phyloP scores from a whole-genome alignment of 1,284 basidiomycete genomes.

The Heterobasidion irregulare region DNA sequence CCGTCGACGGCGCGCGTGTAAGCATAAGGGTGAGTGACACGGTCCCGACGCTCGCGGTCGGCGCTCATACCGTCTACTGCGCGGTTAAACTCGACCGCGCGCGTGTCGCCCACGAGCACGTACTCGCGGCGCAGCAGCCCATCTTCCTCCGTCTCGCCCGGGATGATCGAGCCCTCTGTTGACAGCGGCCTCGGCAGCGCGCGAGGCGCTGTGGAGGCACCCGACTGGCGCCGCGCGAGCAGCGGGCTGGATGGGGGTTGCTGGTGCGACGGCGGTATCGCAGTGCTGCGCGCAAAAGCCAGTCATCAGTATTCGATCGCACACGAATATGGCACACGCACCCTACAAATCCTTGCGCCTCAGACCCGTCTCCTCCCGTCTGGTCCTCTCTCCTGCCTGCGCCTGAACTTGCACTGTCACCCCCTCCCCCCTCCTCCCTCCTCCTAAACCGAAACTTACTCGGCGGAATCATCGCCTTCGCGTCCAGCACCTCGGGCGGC shows the following conservation, averaged over 20 bases:
- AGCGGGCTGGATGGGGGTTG: neutral
- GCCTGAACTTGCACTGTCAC: neutral
- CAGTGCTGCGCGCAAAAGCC: too few relatives aligned
- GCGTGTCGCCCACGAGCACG: slow-evolving; percentile 68
- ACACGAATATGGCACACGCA: neutral
- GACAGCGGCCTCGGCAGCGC: slow-evolving; percentile 29
- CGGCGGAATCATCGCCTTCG: slow-evolving; percentile 69
- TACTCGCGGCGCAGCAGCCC: slow-evolving; percentile 68
- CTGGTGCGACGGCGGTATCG: too few relatives aligned
- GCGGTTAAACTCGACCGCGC: slow-evolving; percentile 70
- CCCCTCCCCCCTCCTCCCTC: slow-evolving; percentile 4
- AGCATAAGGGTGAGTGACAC: neutral
- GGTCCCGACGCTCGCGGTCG: neutral
- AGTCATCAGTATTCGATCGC: too few relatives aligned
- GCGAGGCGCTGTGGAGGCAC: neutral
- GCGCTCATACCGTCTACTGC: slow-evolving; percentile 59
- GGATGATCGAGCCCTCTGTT: slow-evolving; percentile 61
- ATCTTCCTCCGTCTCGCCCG: slow-evolving; percentile 78
- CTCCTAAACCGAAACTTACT: slow-evolving; percentile 68
- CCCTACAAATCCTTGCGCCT: neutral
- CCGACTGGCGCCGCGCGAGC: neutral
- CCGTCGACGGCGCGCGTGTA: too few relatives aligned
- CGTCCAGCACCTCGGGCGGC: slow-evolving; percentile 69
- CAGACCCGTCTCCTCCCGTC: neutral
- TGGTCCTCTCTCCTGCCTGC: neutral